Base-by-base conservation (phyloP, 495 filamentous ascomycete species). In the Aspergillus kassunensis region DNA sequence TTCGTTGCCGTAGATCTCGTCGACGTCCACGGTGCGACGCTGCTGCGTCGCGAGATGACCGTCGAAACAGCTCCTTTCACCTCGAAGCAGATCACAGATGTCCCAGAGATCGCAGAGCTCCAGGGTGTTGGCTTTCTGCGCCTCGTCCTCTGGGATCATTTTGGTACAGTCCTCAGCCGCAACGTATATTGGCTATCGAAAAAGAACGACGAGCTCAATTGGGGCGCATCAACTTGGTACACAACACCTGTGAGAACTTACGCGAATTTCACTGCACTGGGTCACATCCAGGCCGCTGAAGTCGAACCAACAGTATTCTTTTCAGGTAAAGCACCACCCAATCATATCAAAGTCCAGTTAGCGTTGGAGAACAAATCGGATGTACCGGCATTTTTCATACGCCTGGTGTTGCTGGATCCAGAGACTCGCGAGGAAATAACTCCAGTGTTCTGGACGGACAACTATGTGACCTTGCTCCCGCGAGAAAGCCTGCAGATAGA, bases 121-220 rank as follows among this genome's bases (percentile, higher is more conserved):
- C 59, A 72, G 25, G 62, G 67, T 6, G 75, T 79, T 2, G 78
- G 66, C 5, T 82, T 85, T 41, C 53, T 85, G 16, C 67, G 74
- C 8, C 60, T 85, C 1, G 49, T 76, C 0, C 68, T 86, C 0
- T 62, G 60, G 6, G 65, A 71, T 20, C 47, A 45, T 0, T 34
- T 23, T 0, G 61, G 48, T 8, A 12, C 43, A 0, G 50, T 67
- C 4, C 52, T 84, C 0, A 84, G 80, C 51, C 70, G 81, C 1
- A 85, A 84, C 50, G 76, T 84, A 0, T 87, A 86, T 67, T 86
- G 84, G 84, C 54, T 86, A 0, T 56, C 79, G 8, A 61, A 64
- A 7, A 59, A 66, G 2, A 44, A 67, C 0, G 82, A 86, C 50
- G 67, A 62, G 5, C 56, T 86, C 10, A 68, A 80, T 30, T 84